Evolutionary conservation across 2,329 filamentous ascomycete genomes (phyloP).

Genomic region (Fonsecaea multimorphosa): DNA sequence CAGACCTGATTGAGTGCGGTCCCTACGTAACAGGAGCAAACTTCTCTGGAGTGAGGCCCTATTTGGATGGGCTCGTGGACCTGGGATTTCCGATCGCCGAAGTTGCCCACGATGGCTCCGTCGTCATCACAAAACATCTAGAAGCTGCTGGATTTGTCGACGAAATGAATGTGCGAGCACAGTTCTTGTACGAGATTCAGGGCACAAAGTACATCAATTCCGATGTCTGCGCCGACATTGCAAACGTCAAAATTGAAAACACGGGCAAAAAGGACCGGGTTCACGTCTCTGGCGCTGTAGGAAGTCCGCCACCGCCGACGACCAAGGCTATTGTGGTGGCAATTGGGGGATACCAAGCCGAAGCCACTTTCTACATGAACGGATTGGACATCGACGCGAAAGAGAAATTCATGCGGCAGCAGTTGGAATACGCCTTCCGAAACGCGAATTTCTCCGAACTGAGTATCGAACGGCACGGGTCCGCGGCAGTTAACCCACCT

Average conservation of each 20-base stretch:
- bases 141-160: conserved; percentile 48
- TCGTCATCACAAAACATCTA: neutral
- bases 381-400: neutral
- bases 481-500: neutral
- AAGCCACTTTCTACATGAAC: conserved; percentile 50
- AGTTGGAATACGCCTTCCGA: neutral
- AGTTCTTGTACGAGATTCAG: conserved; percentile 58
- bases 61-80: conserved; percentile 36
- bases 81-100: neutral
- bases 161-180: conserved; percentile 49
- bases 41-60: conserved; percentile 44
- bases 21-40: conserved; percentile 31
- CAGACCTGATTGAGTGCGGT: conserved; percentile 41
- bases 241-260: neutral
- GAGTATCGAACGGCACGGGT: neutral
- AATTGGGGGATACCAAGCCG: neutral
- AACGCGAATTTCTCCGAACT: neutral
- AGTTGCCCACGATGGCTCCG: neutral
- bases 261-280: neutral
- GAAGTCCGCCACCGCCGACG: neutral
- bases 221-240: conserved; percentile 35
- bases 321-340: neutral
- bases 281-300: neutral
- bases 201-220: conserved; percentile 55
- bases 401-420: neutral